Percentiles rank a stretch among this genome's conserved stretches.
These are phyloP conservation scores for Phytopythium kandeliae DNA, from an alignment of 352 stramenopile genomes.

Conservation along the genomic window DNA sequence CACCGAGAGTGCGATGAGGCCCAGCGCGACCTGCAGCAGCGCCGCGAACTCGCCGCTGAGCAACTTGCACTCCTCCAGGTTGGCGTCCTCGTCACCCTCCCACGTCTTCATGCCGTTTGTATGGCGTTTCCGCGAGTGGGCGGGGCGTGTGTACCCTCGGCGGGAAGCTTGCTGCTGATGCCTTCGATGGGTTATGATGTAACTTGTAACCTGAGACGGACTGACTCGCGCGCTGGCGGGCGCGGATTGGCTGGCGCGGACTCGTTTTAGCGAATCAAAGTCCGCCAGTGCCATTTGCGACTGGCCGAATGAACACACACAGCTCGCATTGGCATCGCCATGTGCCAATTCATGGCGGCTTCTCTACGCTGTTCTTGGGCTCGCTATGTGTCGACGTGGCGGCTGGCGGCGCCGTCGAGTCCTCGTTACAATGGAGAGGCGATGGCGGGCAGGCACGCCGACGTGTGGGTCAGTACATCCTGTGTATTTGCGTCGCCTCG, in stretches of 20 bases:
- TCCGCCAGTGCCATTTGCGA: too few species aligned
- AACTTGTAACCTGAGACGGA: neutral
- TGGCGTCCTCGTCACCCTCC: slow-evolving; percentile 22
- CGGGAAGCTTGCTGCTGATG: neutral
- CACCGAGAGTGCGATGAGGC: slow-evolving; percentile 79
- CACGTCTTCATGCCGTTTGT: slow-evolving; percentile 18
- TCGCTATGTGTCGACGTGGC: too few species aligned
- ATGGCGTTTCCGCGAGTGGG: slow-evolving; percentile 1
- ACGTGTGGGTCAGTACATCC: too few species aligned
- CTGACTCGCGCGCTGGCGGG: neutral
- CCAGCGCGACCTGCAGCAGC: slow-evolving; percentile 70
- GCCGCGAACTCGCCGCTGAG: slow-evolving; percentile 73
- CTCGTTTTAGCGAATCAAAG: slow-evolving; percentile 1
- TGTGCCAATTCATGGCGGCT: neutral
- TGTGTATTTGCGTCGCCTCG: too few species aligned
- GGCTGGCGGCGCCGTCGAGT: too few species aligned
- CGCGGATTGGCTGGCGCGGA: neutral
- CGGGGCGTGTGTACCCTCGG: neutral
- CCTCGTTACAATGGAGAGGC: too few species aligned
- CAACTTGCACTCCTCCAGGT: slow-evolving; percentile 68
- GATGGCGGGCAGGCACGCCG: too few species aligned
- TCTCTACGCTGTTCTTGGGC: neutral
- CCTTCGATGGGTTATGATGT: neutral
- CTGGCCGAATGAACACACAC: too few species aligned
- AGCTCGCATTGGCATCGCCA: neutral